Conservation (phyloP, 495 filamentous ascomycete species). For the Lepraria neglecta region DNA sequence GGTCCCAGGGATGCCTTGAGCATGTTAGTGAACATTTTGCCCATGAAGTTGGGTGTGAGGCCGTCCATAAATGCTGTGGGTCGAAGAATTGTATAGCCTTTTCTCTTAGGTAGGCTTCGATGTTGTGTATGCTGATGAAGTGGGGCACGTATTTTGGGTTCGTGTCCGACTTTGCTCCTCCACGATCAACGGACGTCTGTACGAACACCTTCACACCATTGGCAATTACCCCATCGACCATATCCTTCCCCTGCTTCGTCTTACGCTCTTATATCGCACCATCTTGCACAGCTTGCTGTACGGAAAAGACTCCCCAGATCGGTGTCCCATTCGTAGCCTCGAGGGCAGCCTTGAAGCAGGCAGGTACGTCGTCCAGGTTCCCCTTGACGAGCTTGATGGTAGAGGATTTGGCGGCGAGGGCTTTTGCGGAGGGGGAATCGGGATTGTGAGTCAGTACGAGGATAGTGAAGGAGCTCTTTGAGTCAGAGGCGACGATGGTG, state of each 20-base stretch:
- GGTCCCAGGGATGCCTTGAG: constrained; percentile 41
- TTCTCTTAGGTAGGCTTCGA: constrained; percentile 55
- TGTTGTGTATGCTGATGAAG: constrained; percentile 57
- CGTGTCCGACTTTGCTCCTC: constrained; percentile 46
- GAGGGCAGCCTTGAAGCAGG: constrained; percentile 47
- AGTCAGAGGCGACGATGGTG: constrained; percentile 43
- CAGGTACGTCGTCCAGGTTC: constrained; percentile 44
- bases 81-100: constrained; percentile 42
- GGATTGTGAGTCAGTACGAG: constrained; percentile 63
- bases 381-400: constrained; percentile 52
- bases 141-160: constrained; percentile 57
- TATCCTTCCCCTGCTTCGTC: constrained; percentile 53
- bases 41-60: constrained; percentile 49
- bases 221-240: constrained; percentile 54
- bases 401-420: constrained; percentile 41
- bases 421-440: constrained; percentile 46
- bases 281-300: constrained; percentile 42
- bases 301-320: constrained; percentile 50
- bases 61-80: constrained; percentile 60
- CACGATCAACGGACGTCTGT: constrained; percentile 62
- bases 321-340: constrained; percentile 32
- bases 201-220: constrained; percentile 57
- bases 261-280: constrained; percentile 45
- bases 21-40: constrained; percentile 53
- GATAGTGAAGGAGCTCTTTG: constrained; percentile 48